Base-by-base conservation (phyloP, 2,329 filamentous ascomycete species). In the Apiospora phragmitis region DNA sequence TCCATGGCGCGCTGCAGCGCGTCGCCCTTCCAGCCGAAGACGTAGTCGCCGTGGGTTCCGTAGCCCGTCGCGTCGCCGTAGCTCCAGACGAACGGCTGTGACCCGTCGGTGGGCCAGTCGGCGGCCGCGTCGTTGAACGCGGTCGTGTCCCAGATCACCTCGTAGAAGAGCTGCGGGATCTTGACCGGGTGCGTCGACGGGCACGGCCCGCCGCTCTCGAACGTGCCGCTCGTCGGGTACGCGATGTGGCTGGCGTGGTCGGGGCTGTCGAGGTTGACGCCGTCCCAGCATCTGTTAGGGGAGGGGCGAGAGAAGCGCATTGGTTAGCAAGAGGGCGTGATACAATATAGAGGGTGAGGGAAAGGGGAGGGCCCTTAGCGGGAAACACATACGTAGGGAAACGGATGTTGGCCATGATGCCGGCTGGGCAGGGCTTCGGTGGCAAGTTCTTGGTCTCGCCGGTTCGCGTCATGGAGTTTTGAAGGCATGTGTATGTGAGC, bases 161-260 rank as follows among this genome's bases (percentile, higher is more conserved):
- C 81, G 71, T 81, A 83, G 81, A 83, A 83, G 69, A 83, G 71
- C 75, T 83, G 81, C 43, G 82, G 81, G 49, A 82, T 72, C 70
- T 74, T 74, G 69, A 79, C 76, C 0, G 78, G 78, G 74, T 79
- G 78, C 1, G 78, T 75, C 42, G 73, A 69, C 6, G 76, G 75
- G 68, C 76, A 78, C 3, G 73, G 66, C n/a, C 75, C 75, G 35
- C 72, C 77, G 71, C 68, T 70, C 26, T 78, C 77, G 73, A 79
- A 79, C 32, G 74, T 77, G 12, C 76, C 74, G 68, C 71, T 72
- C 32, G 55, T 38, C 43, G 77, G 87, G 72, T 88, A 89, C 5
- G 83, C 79, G 71, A 89, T 81, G 75, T 89, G 87, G 65, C 79
- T 85, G 70, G 82, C 82, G 77, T 88, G 85, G 77, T 88, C 82